phyloP scores from a whole-genome alignment of 352 stramenopile genomes.

The Phytopythium montanum region DNA sequence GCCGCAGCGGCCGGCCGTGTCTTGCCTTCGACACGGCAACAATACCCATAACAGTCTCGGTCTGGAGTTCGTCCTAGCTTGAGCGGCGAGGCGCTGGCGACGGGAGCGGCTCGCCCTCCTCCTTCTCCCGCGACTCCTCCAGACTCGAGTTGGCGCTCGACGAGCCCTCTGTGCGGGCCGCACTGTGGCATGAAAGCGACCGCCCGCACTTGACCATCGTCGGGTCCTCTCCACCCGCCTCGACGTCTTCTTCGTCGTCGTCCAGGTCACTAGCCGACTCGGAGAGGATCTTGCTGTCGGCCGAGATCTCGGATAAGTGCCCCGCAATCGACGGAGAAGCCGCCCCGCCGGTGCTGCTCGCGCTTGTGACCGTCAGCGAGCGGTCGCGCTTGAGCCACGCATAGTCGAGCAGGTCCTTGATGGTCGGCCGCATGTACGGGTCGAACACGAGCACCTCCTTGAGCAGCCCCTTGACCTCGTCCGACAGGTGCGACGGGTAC shows the following conservation, averaged over 20 bases:
- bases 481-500: slow-evolving; percentile 60
- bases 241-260: slow-evolving; percentile 1
- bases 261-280: slow-evolving; percentile 8
- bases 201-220: slow-evolving; percentile 20
- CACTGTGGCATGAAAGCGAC: slow-evolving; percentile 41
- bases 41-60: neutral
- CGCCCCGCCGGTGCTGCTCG: neutral
- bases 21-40: neutral
- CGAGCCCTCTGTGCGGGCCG: slow-evolving; percentile 41
- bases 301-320: slow-evolving; percentile 5
- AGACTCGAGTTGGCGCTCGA: slow-evolving; percentile 63
- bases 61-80: neutral
- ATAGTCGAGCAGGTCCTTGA: slow-evolving; percentile 59
- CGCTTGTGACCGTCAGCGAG: slow-evolving; percentile 1
- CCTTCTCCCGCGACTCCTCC: slow-evolving; percentile 25
- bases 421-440: slow-evolving; percentile 46
- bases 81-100: neutral
- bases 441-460: slow-evolving; percentile 68
- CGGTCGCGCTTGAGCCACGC: slow-evolving; percentile 40
- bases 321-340: neutral
- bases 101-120: neutral
- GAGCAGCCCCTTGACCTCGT: slow-evolving; percentile 58
- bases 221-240: slow-evolving; percentile 8
- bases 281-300: slow-evolving; percentile 3
- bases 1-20: neutral